phyloP scores from a whole-genome alignment of 169 alveolate species.

The Babesia bovis region DNA sequence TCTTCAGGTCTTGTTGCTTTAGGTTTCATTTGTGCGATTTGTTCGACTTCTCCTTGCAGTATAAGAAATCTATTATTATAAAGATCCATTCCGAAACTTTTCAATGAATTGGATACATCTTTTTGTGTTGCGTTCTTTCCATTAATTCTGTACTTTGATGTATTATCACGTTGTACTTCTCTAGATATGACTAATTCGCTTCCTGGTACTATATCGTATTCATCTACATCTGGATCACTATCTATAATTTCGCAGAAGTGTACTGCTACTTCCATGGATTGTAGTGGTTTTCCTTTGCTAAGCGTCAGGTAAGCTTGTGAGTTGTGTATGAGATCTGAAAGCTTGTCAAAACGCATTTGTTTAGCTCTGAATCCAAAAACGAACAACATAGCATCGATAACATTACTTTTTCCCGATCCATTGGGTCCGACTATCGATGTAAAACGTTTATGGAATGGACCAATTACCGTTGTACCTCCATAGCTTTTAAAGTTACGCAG shows the following conservation, averaged over 20 bases:
- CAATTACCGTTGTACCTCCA: slow-evolving; percentile 89
- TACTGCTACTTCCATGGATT: slow-evolving; percentile 89
- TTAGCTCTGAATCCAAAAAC: slow-evolving; percentile 97
- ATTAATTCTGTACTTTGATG: slow-evolving; percentile 81
- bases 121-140: slow-evolving; percentile 85
- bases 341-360: slow-evolving; percentile 93
- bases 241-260: slow-evolving; percentile 87
- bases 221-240: slow-evolving; percentile 61
- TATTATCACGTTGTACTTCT: slow-evolving; percentile 73
- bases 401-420: slow-evolving; percentile 99
- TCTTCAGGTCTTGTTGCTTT: slow-evolving; percentile 89
- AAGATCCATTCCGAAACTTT: slow-evolving; percentile 91
- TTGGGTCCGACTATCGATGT: slow-evolving; percentile 96
- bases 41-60: slow-evolving; percentile 97
- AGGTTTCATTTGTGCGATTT: slow-evolving; percentile 96
- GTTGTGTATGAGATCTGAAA: slow-evolving; percentile 92
- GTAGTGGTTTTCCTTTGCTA: slow-evolving; percentile 61
- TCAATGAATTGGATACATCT: slow-evolving; percentile 87
- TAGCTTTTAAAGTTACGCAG: slow-evolving; percentile 94
- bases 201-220: slow-evolving; percentile 60
- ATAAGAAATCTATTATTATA: slow-evolving; percentile 91
- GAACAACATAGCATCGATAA: slow-evolving; percentile 97
- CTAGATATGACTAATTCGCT: slow-evolving; percentile 70
- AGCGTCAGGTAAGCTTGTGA: slow-evolving; percentile 82
- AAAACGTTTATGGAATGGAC: slow-evolving; percentile 92